A percentile compares a stretch with the other conserved stretches of the same genome.
Conservation (phyloP, 768 basidiomycete species). For the Pleurotus platypus region DNA sequence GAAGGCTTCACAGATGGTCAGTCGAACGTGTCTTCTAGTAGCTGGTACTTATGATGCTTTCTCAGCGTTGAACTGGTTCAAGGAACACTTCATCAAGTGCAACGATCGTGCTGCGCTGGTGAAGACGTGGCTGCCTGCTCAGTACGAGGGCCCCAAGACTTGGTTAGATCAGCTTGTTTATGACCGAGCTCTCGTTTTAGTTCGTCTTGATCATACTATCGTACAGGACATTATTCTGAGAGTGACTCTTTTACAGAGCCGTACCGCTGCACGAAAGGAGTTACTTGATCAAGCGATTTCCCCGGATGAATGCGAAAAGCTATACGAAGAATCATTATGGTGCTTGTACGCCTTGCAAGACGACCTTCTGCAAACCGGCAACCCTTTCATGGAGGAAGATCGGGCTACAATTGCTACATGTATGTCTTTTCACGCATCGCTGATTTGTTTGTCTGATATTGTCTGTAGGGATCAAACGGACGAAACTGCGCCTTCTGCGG, state of each 20-base stretch:
- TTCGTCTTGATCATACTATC: constrained; percentile 33
- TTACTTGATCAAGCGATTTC: constrained; percentile 73
- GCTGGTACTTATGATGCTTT: constrained; percentile 9
- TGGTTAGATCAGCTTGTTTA: constrained; percentile 92
- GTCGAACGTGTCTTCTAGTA: constrained; percentile 9
- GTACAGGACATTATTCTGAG: background rate
- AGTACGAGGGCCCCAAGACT: constrained; percentile 76
- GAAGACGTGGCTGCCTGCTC: constrained; percentile 83
- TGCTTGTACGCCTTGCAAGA: constrained; percentile 91
- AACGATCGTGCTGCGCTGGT: constrained; percentile 87
- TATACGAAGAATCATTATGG: constrained; percentile 95
- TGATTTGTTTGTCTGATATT: background rate
- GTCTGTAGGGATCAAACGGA: constrained; percentile 73
- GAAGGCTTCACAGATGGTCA: constrained; percentile 79
- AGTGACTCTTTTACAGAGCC: constrained; percentile 55
- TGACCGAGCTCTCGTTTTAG: constrained; percentile 84
- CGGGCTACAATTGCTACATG: constrained; percentile 75
- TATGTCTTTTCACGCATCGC: constrained; percentile 27
- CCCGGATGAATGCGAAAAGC: constrained; percentile 83
- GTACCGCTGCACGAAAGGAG: constrained; percentile 89
- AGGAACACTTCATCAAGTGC: constrained; percentile 90
- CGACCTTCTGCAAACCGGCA: constrained; percentile 75
- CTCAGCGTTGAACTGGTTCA: constrained; percentile 84
- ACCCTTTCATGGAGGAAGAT: constrained; percentile 84
- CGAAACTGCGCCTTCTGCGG: constrained; percentile 77